Evolutionary conservation across 1,284 basidiomycete species (phyloP).

Genomic region (Rhodotorula sp.): DNA sequence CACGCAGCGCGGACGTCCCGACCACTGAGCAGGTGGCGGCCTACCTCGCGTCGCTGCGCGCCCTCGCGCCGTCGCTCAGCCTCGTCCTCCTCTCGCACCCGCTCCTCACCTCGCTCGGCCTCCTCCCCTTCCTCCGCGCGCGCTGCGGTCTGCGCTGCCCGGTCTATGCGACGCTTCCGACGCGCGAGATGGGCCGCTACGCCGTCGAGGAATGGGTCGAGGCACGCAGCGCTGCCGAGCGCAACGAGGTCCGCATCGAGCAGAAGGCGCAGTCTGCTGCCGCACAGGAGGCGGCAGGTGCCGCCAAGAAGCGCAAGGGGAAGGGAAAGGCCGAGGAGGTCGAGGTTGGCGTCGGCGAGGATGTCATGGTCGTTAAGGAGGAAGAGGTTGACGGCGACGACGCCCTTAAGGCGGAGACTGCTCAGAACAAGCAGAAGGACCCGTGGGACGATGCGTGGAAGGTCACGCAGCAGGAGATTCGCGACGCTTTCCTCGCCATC

Average conservation of each 20-base stretch:
- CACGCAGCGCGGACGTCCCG: neutral
- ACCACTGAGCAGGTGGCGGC: neutral
- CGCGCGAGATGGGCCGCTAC: constrained; percentile 92
- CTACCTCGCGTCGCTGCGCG: constrained; percentile 28
- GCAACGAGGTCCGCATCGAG: constrained; percentile 34
- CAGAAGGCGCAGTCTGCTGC: constrained; percentile 1
- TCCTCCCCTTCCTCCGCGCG: constrained; percentile 57
- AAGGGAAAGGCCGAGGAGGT: constrained; percentile 8
- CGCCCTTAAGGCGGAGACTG: constrained; percentile 2
- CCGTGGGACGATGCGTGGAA: constrained; percentile 39
- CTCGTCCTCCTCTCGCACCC: constrained; percentile 92
- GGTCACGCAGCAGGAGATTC: constrained; percentile 33
- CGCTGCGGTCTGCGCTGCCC: constrained; percentile 86
- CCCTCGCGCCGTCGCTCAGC: constrained; percentile 76
- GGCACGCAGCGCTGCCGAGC: constrained; percentile 42
- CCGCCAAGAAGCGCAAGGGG: constrained; percentile 7
- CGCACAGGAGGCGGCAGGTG: constrained; percentile 17
- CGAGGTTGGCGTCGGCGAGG: neutral
- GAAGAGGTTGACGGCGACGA: constrained; percentile 16
- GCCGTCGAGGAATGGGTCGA: constrained; percentile 56
- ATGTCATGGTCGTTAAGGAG: constrained; percentile 32
- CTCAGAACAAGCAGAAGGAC: constrained; percentile 8
- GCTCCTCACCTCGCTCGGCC: constrained; percentile 79
- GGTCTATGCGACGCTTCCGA: constrained; percentile 93
- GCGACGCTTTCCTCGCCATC: constrained; percentile 79